Evolutionary conservation across 441 rosid species (phyloP).

Genomic region (Jatropha multifida): DNA sequence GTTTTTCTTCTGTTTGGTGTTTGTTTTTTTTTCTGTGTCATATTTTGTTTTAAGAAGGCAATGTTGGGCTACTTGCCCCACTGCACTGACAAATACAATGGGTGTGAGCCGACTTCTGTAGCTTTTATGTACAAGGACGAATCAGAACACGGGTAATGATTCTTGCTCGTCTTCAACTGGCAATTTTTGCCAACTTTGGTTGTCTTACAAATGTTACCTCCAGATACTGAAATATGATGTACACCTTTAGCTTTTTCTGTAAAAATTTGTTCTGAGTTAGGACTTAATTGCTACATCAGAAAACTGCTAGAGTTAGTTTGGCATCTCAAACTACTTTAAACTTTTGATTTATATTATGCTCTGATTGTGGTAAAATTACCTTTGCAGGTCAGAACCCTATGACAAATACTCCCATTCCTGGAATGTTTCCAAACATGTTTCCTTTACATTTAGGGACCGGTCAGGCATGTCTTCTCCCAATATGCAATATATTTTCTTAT

Average conservation of each 20-base stretch:
- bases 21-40: conserved; percentile 64
- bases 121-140: conserved; percentile 86
- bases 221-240: conserved; percentile 35
- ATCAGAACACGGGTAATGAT: conserved; percentile 68
- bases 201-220: conserved; percentile 41
- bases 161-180: conserved; percentile 81
- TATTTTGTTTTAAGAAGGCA: conserved; percentile 80
- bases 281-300: conserved; percentile 20
- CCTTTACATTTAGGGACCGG: conserved; percentile 47
- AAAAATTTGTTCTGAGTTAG: conserved; percentile 24
- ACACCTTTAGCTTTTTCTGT: conserved; percentile 32
- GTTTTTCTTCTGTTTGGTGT: conserved; percentile 78
- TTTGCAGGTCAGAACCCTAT: conserved; percentile 77
- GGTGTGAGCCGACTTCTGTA: conserved; percentile 89
- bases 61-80: conserved; percentile 77
- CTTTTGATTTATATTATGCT: conserved; percentile 16
- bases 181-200: conserved; percentile 65
- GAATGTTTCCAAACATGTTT: conserved; percentile 82
- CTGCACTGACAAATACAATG: conserved; percentile 67
- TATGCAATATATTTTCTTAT: neutral
- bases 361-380: conserved; percentile 27
- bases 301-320: conserved; percentile 19
- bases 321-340: conserved; percentile 1
- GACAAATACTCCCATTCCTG: conserved; percentile 57
- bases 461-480: conserved; percentile 45